Evolutionary conservation across 2,329 filamentous ascomycete genomes (phyloP).

Genomic region (Colletotrichum navitas): DNA sequence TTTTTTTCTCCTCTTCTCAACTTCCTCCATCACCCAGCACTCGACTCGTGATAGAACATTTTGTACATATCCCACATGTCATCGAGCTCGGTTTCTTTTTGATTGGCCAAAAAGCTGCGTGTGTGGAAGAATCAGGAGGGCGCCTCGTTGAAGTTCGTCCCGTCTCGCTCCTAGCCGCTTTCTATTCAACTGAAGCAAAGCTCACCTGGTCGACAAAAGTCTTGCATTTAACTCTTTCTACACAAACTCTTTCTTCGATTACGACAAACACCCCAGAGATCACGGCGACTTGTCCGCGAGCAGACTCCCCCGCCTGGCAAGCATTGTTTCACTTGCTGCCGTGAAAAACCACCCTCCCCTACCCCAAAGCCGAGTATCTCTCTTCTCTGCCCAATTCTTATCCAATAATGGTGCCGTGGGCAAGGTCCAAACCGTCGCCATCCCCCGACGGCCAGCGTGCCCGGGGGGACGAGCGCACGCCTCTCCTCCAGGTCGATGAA

Average conservation of each 20-base stretch:
- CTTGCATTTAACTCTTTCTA: background rate
- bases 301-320: background rate
- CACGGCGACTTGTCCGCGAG: conserved; percentile 12
- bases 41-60: conserved; percentile 28
- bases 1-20: background rate
- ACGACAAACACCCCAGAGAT: background rate
- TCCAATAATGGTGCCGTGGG: conserved; percentile 15
- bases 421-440: background rate
- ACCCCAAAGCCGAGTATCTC: background rate
- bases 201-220: background rate
- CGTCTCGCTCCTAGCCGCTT: background rate
- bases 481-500: conserved; percentile 24
- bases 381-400: too few species aligned
- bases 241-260: background rate
- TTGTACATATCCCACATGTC: conserved; percentile 7
- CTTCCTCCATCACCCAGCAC: background rate
- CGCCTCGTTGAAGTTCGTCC: background rate
- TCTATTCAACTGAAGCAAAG: background rate
- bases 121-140: background rate
- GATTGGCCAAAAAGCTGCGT: background rate
- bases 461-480: conserved; percentile 28
- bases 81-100: background rate
- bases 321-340: background rate
- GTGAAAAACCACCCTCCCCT: background rate
- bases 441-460: background rate